These are phyloP conservation scores for Fusarium hainanense DNA, from an alignment of 2,329 filamentous ascomycete genomes.

Conservation along the genomic window DNA sequence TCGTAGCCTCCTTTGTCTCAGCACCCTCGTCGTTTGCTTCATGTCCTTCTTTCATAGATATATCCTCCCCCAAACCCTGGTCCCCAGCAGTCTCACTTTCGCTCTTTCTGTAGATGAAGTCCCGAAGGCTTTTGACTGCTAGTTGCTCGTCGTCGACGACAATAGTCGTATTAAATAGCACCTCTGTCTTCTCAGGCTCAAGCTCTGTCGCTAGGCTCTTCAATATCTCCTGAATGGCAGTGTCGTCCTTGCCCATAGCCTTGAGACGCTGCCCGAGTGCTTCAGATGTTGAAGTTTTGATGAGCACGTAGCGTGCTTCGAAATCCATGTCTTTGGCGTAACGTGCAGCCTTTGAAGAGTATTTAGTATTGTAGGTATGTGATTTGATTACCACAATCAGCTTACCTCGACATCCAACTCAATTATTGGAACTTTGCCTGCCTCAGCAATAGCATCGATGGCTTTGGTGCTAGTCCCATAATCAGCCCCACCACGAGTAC, in stretches of 20 bases:
- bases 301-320: constrained; percentile 64
- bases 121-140: constrained; percentile 40
- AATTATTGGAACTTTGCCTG: constrained; percentile 70
- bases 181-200: constrained; percentile 43
- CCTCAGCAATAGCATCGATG: constrained; percentile 62
- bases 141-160: constrained; percentile 44
- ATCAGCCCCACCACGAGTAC: constrained; percentile 59
- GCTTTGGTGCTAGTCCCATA: constrained; percentile 68
- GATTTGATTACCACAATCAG: background rate
- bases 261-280: constrained; percentile 47
- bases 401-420: constrained; percentile 65
- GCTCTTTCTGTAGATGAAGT: constrained; percentile 46
- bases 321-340: constrained; percentile 69
- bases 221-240: constrained; percentile 39
- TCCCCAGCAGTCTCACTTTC: constrained; percentile 11
- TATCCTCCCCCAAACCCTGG: constrained; percentile 31
- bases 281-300: constrained; percentile 56
- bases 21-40: constrained; percentile 1
- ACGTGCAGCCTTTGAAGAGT: constrained; percentile 60
- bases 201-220: constrained; percentile 38
- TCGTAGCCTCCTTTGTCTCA: constrained; percentile 32
- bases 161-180: constrained; percentile 46
- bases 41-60: constrained; percentile 36
- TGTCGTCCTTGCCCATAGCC: constrained; percentile 42
- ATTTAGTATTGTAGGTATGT: background rate